Percentiles rank a stretch among this genome's conserved stretches.
phyloP scores from a whole-genome alignment of 2,329 filamentous ascomycete genomes.

The Leptographium procerum region DNA sequence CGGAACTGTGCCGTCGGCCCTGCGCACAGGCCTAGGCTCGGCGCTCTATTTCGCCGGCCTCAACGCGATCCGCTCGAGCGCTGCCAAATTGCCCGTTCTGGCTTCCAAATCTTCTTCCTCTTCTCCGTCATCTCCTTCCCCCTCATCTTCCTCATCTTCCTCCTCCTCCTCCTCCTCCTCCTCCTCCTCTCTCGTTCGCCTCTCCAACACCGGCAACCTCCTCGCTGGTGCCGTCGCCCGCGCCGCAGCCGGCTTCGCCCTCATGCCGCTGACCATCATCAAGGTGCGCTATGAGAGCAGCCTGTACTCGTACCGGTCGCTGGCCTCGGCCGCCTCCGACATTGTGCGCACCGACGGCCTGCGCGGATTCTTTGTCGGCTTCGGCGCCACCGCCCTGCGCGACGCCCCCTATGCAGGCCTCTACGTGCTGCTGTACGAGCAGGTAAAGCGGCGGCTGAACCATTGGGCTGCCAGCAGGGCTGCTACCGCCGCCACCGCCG shows the following conservation, averaged over 20 bases:
- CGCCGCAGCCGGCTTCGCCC: conserved; percentile 74
- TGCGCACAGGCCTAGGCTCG: conserved; percentile 84
- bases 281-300: conserved; percentile 93
- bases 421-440: conserved; percentile 90
- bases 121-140: conserved; percentile 8
- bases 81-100: conserved; percentile 34
- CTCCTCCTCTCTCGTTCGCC: conserved; percentile 53
- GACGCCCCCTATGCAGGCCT: conserved; percentile 96
- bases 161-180: conserved; percentile 7
- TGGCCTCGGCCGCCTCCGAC: conserved; percentile 60
- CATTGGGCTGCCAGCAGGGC: neutral
- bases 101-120: conserved; percentile 6
- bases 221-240: conserved; percentile 74
- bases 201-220: conserved; percentile 77
- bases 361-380: conserved; percentile 83
- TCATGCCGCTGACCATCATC: conserved; percentile 94
- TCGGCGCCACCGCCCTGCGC: conserved; percentile 82
- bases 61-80: conserved; percentile 66
- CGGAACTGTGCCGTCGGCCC: conserved; percentile 81
- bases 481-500: neutral
- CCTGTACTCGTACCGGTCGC: conserved; percentile 70
- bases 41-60: conserved; percentile 90
- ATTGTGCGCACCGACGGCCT: conserved; percentile 64
- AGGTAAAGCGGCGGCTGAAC: conserved; percentile 56
- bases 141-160: conserved; percentile 24